Evolutionary conservation across 2,329 filamentous ascomycete species (phyloP).

Genomic region (Pestalotiopsis sp.): DNA sequence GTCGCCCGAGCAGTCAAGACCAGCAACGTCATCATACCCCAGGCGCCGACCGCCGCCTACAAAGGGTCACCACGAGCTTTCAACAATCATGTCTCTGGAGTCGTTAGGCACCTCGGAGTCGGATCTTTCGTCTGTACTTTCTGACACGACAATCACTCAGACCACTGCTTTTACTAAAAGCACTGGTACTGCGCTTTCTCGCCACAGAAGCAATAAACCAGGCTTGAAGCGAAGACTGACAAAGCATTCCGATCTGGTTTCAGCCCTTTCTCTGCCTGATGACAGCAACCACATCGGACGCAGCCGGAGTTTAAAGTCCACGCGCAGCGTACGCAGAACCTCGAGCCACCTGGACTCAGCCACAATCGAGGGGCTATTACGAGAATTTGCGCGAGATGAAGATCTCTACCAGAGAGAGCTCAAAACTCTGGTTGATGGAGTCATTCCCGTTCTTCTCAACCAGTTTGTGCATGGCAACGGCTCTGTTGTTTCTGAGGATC

Average conservation of each 20-base stretch:
- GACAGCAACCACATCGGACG: conserved; percentile 55
- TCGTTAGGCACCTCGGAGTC: conserved; percentile 45
- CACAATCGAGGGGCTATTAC: conserved; percentile 73
- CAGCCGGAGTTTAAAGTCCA: conserved; percentile 70
- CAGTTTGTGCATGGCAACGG: conserved; percentile 76
- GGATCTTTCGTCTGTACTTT: conserved; percentile 50
- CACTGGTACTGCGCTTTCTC: conserved; percentile 40
- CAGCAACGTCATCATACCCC: conserved; percentile 16
- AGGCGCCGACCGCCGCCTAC: conserved; percentile 51
- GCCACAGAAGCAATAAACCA: conserved; percentile 47
- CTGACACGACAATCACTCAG: conserved; percentile 54
- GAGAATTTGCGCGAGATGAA: conserved; percentile 82
- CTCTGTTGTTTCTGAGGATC: conserved; percentile 57
- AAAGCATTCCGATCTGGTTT: conserved; percentile 91
- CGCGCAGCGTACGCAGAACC: conserved; percentile 75
- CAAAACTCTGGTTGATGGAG: conserved; percentile 89
- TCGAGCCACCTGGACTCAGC: conserved; percentile 66
- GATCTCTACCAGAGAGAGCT: conserved; percentile 86
- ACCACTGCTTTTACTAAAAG: conserved; percentile 50
- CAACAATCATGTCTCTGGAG: conserved; percentile 57
- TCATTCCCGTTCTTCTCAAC: conserved; percentile 87
- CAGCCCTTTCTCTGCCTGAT: conserved; percentile 77
- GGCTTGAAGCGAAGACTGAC: conserved; percentile 75
- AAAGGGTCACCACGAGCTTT: conserved; percentile 54
- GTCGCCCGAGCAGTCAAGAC: conserved; percentile 27